Evolutionary conservation across 805 yeast species (phyloP).

Genomic region (Zygotorulaspora florentina): DNA sequence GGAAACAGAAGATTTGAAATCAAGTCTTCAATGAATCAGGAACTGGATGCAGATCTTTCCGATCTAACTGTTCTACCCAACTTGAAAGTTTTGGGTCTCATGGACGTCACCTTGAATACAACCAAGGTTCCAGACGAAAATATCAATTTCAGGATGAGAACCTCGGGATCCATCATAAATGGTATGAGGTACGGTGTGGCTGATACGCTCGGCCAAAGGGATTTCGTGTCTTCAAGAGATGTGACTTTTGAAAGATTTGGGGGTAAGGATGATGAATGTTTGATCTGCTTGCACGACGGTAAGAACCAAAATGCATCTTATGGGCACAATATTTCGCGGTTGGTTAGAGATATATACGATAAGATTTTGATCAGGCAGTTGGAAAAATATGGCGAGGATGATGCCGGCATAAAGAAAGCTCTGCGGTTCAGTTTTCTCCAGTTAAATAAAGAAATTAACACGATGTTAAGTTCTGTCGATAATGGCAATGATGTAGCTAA

Average conservation of each 20-base stretch:
- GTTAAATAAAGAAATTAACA: constrained; percentile 76
- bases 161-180: constrained; percentile 77
- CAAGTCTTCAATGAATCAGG: constrained; percentile 50
- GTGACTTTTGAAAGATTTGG: constrained; percentile 82
- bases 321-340: constrained; percentile 63
- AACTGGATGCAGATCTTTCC: constrained; percentile 44
- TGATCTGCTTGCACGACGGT: constrained; percentile 85
- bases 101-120: constrained; percentile 92
- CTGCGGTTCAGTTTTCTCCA: constrained; percentile 75
- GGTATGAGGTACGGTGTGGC: constrained; percentile 86
- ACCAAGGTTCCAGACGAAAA: constrained; percentile 86
- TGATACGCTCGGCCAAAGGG: constrained; percentile 70
- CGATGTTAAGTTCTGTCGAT: constrained; percentile 45
- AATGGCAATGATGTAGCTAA: constrained; percentile 46
- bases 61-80: constrained; percentile 72
- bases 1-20: constrained; percentile 92
- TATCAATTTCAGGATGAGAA: constrained; percentile 77
- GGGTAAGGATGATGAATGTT: constrained; percentile 75
- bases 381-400: constrained; percentile 38
- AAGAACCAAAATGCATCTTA: constrained; percentile 47
- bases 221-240: constrained; percentile 70
- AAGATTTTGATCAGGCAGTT: constrained; percentile 53
- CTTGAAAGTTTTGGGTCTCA: constrained; percentile 72
- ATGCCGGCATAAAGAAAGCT: constrained; percentile 64
- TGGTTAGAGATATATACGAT: constrained; percentile 67